Percentiles rank a stretch among this genome's conserved stretches.
Evolutionary conservation across 768 basidiomycete species (phyloP).

Genomic region (Suillus subalutaceus): DNA sequence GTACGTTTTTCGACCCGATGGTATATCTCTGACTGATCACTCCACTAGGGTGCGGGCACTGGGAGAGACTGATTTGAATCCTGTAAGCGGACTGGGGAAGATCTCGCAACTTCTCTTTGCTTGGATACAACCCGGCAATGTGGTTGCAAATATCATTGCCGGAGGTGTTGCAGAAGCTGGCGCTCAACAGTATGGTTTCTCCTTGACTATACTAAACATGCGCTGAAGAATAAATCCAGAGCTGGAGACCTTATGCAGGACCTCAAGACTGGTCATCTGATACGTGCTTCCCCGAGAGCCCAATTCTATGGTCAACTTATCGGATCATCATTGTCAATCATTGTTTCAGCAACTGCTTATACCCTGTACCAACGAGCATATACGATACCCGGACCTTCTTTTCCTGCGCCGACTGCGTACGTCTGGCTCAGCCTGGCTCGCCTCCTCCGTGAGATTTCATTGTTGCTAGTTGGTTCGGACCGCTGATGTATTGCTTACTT

Average conservation of each 20-base stretch:
- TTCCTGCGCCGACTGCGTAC: slow-evolving; percentile 93
- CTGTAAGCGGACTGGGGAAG: slow-evolving; percentile 92
- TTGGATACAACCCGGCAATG: slow-evolving; percentile 90
- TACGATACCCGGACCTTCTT: slow-evolving; percentile 89
- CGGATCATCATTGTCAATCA: slow-evolving; percentile 84
- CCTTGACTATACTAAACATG: slow-evolving; percentile 2
- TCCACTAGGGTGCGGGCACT: slow-evolving; percentile 79
- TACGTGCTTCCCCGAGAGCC: slow-evolving; percentile 87
- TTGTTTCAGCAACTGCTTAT: slow-evolving; percentile 89
- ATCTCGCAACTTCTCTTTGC: slow-evolving; percentile 94
- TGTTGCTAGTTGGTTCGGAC: not conserved
- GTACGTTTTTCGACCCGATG: slow-evolving; percentile 42
- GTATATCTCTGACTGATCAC: slow-evolving; percentile 13
- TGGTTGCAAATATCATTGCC: slow-evolving; percentile 97
- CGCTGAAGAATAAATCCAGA: slow-evolving; percentile 40
- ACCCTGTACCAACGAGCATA: slow-evolving; percentile 87
- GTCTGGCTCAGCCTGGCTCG: slow-evolving; percentile 87
- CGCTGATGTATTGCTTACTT: slow-evolving; percentile 15
- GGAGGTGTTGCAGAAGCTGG: slow-evolving; percentile 96
- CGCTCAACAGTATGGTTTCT: slow-evolving; percentile 74
- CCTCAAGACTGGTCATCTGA: slow-evolving; percentile 94
- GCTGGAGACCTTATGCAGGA: slow-evolving; percentile 99
- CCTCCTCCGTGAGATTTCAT: slow-evolving; percentile 60
- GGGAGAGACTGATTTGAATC: slow-evolving; percentile 94
- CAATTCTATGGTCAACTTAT: slow-evolving; percentile 95